Evolutionary conservation across 2,329 filamentous ascomycete species (phyloP).

Genomic region (Colletotrichum sansevieriae): DNA sequence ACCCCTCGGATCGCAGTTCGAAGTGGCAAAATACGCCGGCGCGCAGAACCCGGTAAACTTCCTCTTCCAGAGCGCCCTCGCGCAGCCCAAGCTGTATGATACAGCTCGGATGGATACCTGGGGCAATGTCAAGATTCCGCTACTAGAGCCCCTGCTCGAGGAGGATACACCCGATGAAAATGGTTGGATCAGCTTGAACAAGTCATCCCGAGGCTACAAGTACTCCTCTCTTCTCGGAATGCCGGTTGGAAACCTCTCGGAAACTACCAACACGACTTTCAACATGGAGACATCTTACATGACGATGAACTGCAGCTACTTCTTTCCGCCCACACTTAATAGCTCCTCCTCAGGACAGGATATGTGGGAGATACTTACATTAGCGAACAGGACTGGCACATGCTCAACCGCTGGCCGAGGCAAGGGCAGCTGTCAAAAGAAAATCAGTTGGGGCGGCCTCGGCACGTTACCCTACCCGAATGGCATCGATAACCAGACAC

Average conservation of each 20-base stretch:
- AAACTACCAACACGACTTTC: background rate
- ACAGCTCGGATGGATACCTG: background rate
- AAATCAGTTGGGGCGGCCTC: background rate
- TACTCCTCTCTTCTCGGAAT: conserved; percentile 8
- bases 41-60: conserved; percentile 7
- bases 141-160: conserved; percentile 4
- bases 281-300: conserved; percentile 15
- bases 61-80: conserved; percentile 12
- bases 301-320: background rate
- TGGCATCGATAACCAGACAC: background rate
- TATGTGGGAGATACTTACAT: background rate
- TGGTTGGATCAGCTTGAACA: conserved; percentile 6
- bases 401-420: background rate
- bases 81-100: background rate
- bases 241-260: conserved; percentile 6
- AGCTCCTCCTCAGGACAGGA: background rate
- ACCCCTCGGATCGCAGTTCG: background rate
- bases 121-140: conserved; percentile 18
- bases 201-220: background rate
- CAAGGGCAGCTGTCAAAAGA: background rate
- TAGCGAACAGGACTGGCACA: background rate
- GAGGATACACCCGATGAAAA: background rate
- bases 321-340: background rate
- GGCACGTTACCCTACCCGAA: background rate
- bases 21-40: background rate